Evolutionary conservation across 1,139 yeast species (phyloP).

Genomic region (Diutina pseudorugosa): DNA sequence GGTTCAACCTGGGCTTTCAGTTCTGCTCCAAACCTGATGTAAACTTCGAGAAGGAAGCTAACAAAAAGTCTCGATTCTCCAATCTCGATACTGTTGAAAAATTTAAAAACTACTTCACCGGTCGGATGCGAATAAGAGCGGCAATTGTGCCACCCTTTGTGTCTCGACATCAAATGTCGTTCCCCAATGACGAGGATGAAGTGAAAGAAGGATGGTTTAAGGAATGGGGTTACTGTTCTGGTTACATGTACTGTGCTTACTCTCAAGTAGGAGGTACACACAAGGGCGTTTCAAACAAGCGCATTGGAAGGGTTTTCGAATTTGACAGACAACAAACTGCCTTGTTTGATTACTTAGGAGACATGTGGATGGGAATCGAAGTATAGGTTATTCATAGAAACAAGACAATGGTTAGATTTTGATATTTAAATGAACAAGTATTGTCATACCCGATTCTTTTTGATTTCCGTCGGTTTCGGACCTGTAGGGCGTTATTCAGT

Average conservation of each 20-base stretch:
- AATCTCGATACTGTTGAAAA: constrained; percentile 11
- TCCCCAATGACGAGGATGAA: constrained; percentile 15
- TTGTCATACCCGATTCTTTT: too few relatives aligned
- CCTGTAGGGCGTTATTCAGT: too few relatives aligned
- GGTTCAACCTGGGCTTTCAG: constrained; percentile 10
- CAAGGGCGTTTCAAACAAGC: background rate
- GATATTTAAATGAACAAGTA: too few relatives aligned
- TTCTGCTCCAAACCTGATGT: constrained; percentile 7
- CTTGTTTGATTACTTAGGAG: background rate
- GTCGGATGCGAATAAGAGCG: constrained; percentile 12
- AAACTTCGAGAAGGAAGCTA: constrained; percentile 7
- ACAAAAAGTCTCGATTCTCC: constrained; percentile 6
- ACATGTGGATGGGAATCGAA: constrained; percentile 2
- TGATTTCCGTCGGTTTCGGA: too few relatives aligned
- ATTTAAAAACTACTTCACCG: constrained; percentile 17
- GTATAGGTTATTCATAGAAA: background rate
- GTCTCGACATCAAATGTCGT: constrained; percentile 2
- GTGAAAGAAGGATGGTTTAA: constrained; percentile 19
- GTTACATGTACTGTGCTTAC: constrained; percentile 29
- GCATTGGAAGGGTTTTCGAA: background rate
- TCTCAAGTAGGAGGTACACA: constrained; percentile 19
- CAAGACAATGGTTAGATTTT: background rate
- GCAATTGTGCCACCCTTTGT: constrained; percentile 24
- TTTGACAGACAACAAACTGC: background rate
- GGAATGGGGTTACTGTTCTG: constrained; percentile 19